These are phyloP conservation scores for Cytauxzoon felis DNA, from an alignment of 169 alveolate species.

Conservation along the genomic window DNA sequence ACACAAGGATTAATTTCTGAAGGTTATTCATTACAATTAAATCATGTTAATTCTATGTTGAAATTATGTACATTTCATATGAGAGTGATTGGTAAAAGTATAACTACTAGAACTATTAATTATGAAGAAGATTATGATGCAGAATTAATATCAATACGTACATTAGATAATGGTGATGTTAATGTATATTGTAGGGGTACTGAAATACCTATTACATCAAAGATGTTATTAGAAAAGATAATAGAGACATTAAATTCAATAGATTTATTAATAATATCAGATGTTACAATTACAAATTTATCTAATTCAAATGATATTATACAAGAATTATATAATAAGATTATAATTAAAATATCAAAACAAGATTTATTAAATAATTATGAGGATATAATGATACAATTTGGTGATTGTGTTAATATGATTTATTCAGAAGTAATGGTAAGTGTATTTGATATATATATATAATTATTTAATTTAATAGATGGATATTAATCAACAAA, in stretches of 20 bases:
- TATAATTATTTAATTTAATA: not conserved
- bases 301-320: conserved; percentile 1
- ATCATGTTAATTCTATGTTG: conserved; percentile 39
- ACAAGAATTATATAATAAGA: not conserved
- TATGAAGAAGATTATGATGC: conserved; percentile 50
- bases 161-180: conserved; percentile 11
- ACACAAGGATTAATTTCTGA: conserved; percentile 22
- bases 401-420: conserved; percentile 37
- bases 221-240: conserved; percentile 32
- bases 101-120: not conserved
- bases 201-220: conserved; percentile 19
- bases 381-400: conserved; percentile 37
- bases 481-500: conserved; percentile 28
- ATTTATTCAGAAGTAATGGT: conserved; percentile 57
- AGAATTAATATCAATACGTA: conserved; percentile 20
- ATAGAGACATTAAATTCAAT: conserved; percentile 35
- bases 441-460: not conserved
- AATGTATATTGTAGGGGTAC: conserved; percentile 41
- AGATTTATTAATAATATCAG: conserved; percentile 37
- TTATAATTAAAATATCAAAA: not conserved
- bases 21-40: conserved; percentile 45
- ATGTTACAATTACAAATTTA: conserved; percentile 3
- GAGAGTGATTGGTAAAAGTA: conserved; percentile 26
- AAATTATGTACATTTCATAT: conserved; percentile 61
- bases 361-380: conserved; percentile 32